Percentiles rank a stretch among this genome's conserved stretches.
These are phyloP conservation scores for Yamagishiella unicocca DNA, from an alignment of 139 green algal genomes.

Conservation along the genomic window DNA sequence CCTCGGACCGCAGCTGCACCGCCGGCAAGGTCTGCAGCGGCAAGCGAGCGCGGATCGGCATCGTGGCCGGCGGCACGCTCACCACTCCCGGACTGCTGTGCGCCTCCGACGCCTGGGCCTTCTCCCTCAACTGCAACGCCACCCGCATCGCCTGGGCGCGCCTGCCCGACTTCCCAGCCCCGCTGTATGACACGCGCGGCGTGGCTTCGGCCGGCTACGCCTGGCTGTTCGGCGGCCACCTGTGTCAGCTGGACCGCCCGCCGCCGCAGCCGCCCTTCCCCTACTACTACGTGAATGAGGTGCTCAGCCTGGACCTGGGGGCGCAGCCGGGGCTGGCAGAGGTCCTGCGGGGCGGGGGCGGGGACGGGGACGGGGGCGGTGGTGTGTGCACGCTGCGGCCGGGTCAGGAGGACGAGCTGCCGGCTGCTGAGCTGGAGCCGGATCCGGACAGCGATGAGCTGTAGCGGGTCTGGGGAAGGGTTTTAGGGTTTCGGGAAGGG, in stretches of 20 bases:
- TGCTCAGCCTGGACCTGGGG: constrained; percentile 23
- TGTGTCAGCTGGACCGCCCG: constrained; percentile 42
- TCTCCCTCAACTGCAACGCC: constrained; percentile 40
- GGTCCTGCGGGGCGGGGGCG: too few species aligned
- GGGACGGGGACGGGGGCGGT: too few species aligned
- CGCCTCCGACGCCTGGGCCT: constrained; percentile 45
- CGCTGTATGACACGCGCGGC: constrained; percentile 53
- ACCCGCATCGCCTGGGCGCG: constrained; percentile 37
- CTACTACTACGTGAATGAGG: constrained; percentile 32
- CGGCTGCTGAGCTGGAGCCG: too few species aligned
- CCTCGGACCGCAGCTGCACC: neutral
- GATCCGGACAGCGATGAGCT: too few species aligned
- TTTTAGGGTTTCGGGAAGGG: too few species aligned
- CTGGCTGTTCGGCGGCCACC: constrained; percentile 53
- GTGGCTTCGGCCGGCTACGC: neutral
- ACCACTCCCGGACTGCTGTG: constrained; percentile 50
- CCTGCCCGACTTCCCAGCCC: constrained; percentile 48
- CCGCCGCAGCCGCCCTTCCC: neutral
- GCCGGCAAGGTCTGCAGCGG: neutral
- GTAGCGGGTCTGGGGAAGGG: too few species aligned
- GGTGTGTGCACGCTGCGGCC: too few species aligned
- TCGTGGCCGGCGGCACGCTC: constrained; percentile 48
- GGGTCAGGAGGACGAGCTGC: too few species aligned
- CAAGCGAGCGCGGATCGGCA: constrained; percentile 6
- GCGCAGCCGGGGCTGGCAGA: too few species aligned